A percentile compares a stretch with the other conserved stretches of the same genome.
phyloP scores from a whole-genome alignment of 2,329 filamentous ascomycete species.

The Fusarium mexicanum region DNA sequence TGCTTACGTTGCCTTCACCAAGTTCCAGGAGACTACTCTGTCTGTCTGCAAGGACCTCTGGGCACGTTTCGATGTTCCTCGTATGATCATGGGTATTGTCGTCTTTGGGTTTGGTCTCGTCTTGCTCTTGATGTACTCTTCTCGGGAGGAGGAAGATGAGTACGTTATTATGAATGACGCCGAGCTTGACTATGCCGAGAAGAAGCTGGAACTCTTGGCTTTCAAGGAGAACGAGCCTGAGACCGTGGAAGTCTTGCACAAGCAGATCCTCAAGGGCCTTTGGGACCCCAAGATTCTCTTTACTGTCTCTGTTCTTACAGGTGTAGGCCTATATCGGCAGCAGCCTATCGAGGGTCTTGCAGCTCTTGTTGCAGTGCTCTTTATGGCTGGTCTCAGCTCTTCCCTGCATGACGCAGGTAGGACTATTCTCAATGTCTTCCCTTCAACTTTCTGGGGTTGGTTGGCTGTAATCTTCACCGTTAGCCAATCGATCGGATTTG shows the following conservation, averaged over 20 bases:
- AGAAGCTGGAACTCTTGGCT: slow-evolving; percentile 61
- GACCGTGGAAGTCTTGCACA: slow-evolving; percentile 51
- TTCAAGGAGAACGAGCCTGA: slow-evolving; percentile 52
- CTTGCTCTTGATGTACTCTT: slow-evolving; percentile 78
- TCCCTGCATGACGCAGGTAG: slow-evolving; percentile 57
- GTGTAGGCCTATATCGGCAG: slow-evolving; percentile 46
- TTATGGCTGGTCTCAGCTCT: slow-evolving; percentile 54
- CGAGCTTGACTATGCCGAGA: slow-evolving; percentile 69
- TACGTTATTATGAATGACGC: slow-evolving; percentile 63
- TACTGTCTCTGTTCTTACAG: slow-evolving; percentile 42
- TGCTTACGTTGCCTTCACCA: slow-evolving; percentile 68
- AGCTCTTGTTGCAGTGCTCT: slow-evolving; percentile 50
- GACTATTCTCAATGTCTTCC: slow-evolving; percentile 65
- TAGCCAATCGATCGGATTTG: slow-evolving; percentile 92
- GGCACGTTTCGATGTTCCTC: slow-evolving; percentile 89
- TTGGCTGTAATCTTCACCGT: slow-evolving; percentile 81
- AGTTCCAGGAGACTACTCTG: slow-evolving; percentile 83
- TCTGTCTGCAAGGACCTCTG: slow-evolving; percentile 83
- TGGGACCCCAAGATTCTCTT: slow-evolving; percentile 49
- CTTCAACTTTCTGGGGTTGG: slow-evolving; percentile 88
- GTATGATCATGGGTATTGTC: slow-evolving; percentile 82
- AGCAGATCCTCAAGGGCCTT: slow-evolving; percentile 49
- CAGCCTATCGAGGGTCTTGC: slow-evolving; percentile 50
- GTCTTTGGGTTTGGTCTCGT: slow-evolving; percentile 76
- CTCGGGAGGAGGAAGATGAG: slow-evolving; percentile 64